Percentiles rank a stretch among this genome's conserved stretches.
These are phyloP conservation scores for Vanrija sp. DNA, from an alignment of 1,284 basidiomycete genomes.

Conservation along the genomic window DNA sequence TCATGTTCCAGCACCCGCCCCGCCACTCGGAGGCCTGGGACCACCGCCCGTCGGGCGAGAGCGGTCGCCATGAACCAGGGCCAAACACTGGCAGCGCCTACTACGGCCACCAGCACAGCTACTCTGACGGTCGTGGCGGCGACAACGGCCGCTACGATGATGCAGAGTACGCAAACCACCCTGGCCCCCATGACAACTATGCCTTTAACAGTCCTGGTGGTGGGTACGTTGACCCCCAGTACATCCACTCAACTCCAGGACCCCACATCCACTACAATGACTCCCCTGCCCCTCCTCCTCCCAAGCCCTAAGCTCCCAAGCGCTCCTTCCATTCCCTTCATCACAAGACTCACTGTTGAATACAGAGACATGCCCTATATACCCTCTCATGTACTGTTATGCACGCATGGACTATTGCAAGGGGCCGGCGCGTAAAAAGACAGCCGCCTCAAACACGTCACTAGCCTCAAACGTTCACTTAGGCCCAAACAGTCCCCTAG, in stretches of 20 bases:
- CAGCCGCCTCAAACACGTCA: too few relatives aligned
- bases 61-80: conserved; percentile 16
- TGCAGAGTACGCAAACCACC: neutral
- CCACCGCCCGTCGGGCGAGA: conserved; percentile 58
- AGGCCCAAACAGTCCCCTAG: too few relatives aligned
- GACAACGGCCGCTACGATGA: conserved; percentile 1
- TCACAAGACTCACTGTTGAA: too few relatives aligned
- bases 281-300: too few relatives aligned
- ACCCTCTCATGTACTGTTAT: too few relatives aligned
- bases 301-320: too few relatives aligned
- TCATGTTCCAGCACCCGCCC: conserved; percentile 21
- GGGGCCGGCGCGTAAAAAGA: too few relatives aligned
- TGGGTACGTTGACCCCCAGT: conserved; percentile 10
- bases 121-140: conserved; percentile 4
- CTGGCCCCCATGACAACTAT: conserved; percentile 6
- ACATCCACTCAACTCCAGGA: neutral
- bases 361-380: too few relatives aligned
- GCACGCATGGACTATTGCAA: too few relatives aligned
- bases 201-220: conserved; percentile 12
- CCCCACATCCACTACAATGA: neutral
- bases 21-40: conserved; percentile 63
- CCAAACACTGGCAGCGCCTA: conserved; percentile 16
- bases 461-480: too few relatives aligned
- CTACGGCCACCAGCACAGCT: conserved; percentile 10
- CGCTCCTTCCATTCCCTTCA: too few relatives aligned